Evolutionary conservation across 306 rosid genomes (phyloP), one percentile per base, ranked within the genome.

Genomic region (Cucurbita ficifolia): DNA sequence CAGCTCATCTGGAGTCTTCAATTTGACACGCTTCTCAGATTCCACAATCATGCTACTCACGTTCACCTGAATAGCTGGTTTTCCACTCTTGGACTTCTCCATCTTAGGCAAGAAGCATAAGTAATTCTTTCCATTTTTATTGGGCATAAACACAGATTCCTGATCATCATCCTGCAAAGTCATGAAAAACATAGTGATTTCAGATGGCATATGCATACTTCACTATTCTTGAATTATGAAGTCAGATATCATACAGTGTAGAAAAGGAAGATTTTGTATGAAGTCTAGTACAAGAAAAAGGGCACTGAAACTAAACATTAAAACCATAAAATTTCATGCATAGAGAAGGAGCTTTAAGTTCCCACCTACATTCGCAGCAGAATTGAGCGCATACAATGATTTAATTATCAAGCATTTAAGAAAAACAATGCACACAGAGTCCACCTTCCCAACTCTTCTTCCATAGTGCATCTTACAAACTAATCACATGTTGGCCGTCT

Each of bases 1-100:
- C 78, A 94, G 80, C 73, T 94, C 97, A 85, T 94, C 99, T 3
- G 99, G 96, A 5, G 99, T 94, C 91, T 89, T 94, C 83, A 91
- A 70, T 75, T 89, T 87, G 77, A 85, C 55, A 79, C 83, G 86
- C 77, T 87, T 89, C 86, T 91, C 91, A 42, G 95, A 80, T 85
- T 87, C 97, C 60, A 90, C 83, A 76, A 94, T 89, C 95, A 94
- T 77, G 82, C 91, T 84, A 85, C 92, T 94, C 77, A 80, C 78
- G 75, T 94, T 94, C 75, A 79, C 84, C 84, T 82, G 95, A 40
- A 81, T 76, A 76, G 81, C 76, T 54, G 89, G 84, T 82, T 77
- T 88, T 74, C 84, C 91, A 39, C 82, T 83, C 85, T 83, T 91
- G 68, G 83, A 85, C 81, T 85, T 92, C 82, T 94, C 97, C 75